Evolutionary conservation across 768 basidiomycete species (phyloP).

Genomic region (Mycena epipterygia): DNA sequence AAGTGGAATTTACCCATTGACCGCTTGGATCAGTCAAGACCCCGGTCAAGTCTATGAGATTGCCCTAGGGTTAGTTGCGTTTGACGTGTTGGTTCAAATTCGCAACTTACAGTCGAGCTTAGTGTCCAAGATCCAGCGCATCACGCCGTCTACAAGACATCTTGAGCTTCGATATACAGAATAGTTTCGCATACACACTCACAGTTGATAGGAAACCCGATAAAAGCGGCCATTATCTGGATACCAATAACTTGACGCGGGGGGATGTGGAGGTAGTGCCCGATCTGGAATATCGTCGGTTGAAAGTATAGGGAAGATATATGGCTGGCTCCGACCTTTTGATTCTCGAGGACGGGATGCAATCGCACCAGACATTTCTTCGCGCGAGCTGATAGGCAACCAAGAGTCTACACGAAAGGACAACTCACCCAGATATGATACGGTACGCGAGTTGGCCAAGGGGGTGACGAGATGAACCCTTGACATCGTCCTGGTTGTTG

Average conservation of each 20-base stretch:
- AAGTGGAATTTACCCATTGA: slow-evolving; percentile 12
- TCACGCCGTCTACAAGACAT: not conserved
- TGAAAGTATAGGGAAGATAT: too few relatives aligned
- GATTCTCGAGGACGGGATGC: not conserved
- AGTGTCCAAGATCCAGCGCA: slow-evolving; percentile 6
- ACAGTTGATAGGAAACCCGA: slow-evolving; percentile 6
- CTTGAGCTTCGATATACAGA: not conserved
- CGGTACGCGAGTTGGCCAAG: slow-evolving; percentile 21
- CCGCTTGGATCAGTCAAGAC: slow-evolving; percentile 20
- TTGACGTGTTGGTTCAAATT: too few relatives aligned
- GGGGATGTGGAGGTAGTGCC: slow-evolving; percentile 9
- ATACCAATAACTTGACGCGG: not conserved
- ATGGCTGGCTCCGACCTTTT: too few relatives aligned
- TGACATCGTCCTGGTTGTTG: too few relatives aligned
- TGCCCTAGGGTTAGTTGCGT: too few relatives aligned
- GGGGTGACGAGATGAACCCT: slow-evolving; percentile 10
- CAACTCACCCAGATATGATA: not conserved
- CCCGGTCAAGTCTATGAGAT: too few relatives aligned
- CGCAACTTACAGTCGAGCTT: slow-evolving; percentile 19
- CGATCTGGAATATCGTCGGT: too few relatives aligned
- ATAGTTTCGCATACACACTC: not conserved
- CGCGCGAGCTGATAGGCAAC: too few relatives aligned
- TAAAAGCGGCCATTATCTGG: not conserved
- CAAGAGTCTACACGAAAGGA: too few relatives aligned
- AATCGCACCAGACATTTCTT: slow-evolving; percentile 18